Conservation (phyloP, 1,284 basidiomycete species). For the Cutaneotrichosporon dermatis region DNA sequence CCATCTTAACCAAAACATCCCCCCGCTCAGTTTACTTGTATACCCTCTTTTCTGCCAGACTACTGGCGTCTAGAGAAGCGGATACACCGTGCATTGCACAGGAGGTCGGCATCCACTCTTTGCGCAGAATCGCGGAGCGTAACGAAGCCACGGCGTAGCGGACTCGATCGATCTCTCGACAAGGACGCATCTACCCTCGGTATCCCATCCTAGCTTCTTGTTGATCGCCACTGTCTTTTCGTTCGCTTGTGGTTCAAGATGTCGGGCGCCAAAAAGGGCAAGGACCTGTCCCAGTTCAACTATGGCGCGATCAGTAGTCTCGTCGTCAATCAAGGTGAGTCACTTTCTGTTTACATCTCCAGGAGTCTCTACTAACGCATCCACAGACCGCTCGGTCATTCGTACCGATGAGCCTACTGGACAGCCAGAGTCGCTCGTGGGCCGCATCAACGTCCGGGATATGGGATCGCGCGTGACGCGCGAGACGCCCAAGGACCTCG, state of each 20-base stretch:
- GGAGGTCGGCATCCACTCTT: too few species aligned
- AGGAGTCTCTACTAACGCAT: background rate
- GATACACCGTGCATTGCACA: too few species aligned
- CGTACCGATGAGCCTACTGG: conserved; percentile 93
- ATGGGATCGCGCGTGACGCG: conserved; percentile 91
- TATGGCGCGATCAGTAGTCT: conserved; percentile 84
- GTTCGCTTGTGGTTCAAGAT: conserved; percentile 22
- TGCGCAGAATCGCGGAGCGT: too few species aligned
- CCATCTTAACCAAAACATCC: too few species aligned
- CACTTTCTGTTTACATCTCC: background rate
- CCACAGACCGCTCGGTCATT: conserved; percentile 51
- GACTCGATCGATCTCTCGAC: background rate
- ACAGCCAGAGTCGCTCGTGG: conserved; percentile 85
- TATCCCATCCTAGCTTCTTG: background rate
- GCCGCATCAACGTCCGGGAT: conserved; percentile 80
- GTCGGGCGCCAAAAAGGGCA: conserved; percentile 46
- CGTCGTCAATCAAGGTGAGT: conserved; percentile 66
- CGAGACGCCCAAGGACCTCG: conserved; percentile 82
- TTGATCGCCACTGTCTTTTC: background rate
- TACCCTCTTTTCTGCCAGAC: too few species aligned
- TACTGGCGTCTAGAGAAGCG: too few species aligned
- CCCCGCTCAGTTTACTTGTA: too few species aligned
- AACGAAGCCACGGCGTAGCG: too few species aligned
- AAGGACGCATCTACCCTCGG: background rate
- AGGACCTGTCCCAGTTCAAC: conserved; percentile 79